Evolutionary conservation across 768 basidiomycete genomes (phyloP), one percentile per base, ranked within the genome.

Genomic region (Dictyophora rubrovolvata): DNA sequence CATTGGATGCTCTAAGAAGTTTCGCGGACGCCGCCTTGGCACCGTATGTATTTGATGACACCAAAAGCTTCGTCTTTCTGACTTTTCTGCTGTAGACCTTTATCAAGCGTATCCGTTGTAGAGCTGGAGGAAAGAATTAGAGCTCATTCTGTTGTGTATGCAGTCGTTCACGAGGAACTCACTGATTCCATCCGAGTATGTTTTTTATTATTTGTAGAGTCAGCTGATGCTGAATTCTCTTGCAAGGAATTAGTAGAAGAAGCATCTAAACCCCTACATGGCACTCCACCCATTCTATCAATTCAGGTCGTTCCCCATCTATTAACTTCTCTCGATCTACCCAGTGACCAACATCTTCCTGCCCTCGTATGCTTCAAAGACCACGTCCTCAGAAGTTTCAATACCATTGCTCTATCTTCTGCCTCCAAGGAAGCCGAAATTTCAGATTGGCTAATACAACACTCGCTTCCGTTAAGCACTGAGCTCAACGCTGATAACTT

Each of bases 401-500:
- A 34, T 20, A 28, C 12, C 14, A 11, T 59, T 21, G 49, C 50
- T 33, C 47, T 59, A 14, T 35, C 57, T n/a, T 17, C 22, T 16
- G 48, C 64, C 11, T 54, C 69, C 3, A 63, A 65, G 37, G 48
- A 65, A 16, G 67, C 72, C n/a, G 61, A 73, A 18, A 66, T 86
- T 18, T 65, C 67, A 11, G 60, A 65, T 0, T 94, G 89, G 85
- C 73, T 93, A 17, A 68, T 84, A 1, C 68, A 73, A 0, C 79
- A 96, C 69, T 83, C 86, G 33, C 80, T 92, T 21, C 90, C 92
- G 0, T 81, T 83, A 1, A 73, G 82, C 11, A 66, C 84, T 18
- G 88, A 95, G 69, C 80, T 97, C 49, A 83, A 81, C 18, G 80
- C 84, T 47, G 84, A 85, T 54, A 84, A 86, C 2, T 96, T 93